Evolutionary conservation across 306 rosid genomes (phyloP), one percentile per base, ranked within the genome.

Genomic region (Castanospermum australe): DNA sequence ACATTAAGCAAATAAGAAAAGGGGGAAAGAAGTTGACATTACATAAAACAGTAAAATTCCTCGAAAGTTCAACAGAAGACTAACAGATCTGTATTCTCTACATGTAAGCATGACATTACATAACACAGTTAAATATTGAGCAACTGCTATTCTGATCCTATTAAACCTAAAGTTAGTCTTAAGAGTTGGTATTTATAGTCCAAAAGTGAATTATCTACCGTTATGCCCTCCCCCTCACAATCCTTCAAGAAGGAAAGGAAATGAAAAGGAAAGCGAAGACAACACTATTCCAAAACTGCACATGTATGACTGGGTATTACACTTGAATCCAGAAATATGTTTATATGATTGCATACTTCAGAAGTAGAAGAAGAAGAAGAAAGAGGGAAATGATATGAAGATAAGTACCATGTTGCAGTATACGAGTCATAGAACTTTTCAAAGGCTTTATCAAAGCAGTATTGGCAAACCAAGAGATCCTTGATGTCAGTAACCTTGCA

Each of bases 361-460:
- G 35, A 67, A 67, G 76, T 22, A 55, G 61, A 67, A 44, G 57
- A 72, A 32, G 57, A 72, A 32, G 60, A 30, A 42, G 35, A 57
- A 79, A n/a, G 28, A 42, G 28, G 67, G 32, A 4, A 47, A 10
- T 47, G 48, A 59, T 48, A 66, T 50, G 73, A 69, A 71, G 20
- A 79, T 32, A 38, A 91, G 45, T 84, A 93, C 97, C 98, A 91
- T 45, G 93, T 90, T 84, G 98, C 95, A 48, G 93, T 84, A 67
- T 89, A 89, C 96, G 91, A 90, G 77, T 93, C 98, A 62, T 91
- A 91, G 90, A 90, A 93, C 82, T 90, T 93, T 73, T 93, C 94
- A 39, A 90, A 93, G 59, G 98, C 97, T 87, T 91, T 92, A 79
- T 88, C 71, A 1, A 93, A 91, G 87, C 98, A 93, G 83, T 90